phyloP scores from a whole-genome alignment of 2,329 filamentous ascomycete species.

The Penicillium sclerotiorum region DNA sequence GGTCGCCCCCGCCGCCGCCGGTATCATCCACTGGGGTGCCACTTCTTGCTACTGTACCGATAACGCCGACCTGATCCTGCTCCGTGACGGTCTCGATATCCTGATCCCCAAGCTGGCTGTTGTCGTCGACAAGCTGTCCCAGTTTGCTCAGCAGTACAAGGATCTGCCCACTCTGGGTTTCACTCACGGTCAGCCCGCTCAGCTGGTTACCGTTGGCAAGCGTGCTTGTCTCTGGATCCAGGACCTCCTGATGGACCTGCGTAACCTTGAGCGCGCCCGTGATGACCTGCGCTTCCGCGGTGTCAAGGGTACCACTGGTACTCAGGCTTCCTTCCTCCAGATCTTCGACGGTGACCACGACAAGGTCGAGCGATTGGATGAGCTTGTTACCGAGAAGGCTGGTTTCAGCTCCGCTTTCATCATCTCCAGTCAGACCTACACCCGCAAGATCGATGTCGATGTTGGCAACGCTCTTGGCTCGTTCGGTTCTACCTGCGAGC shows the following conservation, averaged over 20 bases:
- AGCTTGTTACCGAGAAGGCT: constrained; percentile 67
- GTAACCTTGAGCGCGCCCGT: constrained; percentile 70
- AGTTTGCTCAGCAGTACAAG: constrained; percentile 75
- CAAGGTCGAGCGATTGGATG: constrained; percentile 65
- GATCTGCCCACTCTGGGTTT: constrained; percentile 72
- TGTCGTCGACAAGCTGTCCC: constrained; percentile 72
- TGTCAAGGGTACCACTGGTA: constrained; percentile 72
- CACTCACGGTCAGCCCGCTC: constrained; percentile 66
- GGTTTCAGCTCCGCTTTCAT: constrained; percentile 64
- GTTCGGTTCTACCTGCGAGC: constrained; percentile 76
- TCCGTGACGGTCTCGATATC: constrained; percentile 74
- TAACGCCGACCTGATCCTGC: constrained; percentile 76
- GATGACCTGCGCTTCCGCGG: constrained; percentile 74
- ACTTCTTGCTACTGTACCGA: constrained; percentile 65
- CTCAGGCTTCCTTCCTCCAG: constrained; percentile 75
- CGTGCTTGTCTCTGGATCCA: constrained; percentile 74
- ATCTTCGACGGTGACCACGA: constrained; percentile 64
- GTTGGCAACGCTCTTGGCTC: constrained; percentile 79
- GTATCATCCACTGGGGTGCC: constrained; percentile 78
- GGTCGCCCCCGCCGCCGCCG: constrained; percentile 74
- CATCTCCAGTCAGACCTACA: constrained; percentile 74
- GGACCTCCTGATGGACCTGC: constrained; percentile 74
- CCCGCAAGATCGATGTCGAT: constrained; percentile 78
- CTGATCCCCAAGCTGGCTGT: constrained; percentile 76
- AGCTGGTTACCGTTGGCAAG: constrained; percentile 66